Evolutionary conservation across 257 asterid species (phyloP).

Genomic region (Marsdenia floribunda): DNA sequence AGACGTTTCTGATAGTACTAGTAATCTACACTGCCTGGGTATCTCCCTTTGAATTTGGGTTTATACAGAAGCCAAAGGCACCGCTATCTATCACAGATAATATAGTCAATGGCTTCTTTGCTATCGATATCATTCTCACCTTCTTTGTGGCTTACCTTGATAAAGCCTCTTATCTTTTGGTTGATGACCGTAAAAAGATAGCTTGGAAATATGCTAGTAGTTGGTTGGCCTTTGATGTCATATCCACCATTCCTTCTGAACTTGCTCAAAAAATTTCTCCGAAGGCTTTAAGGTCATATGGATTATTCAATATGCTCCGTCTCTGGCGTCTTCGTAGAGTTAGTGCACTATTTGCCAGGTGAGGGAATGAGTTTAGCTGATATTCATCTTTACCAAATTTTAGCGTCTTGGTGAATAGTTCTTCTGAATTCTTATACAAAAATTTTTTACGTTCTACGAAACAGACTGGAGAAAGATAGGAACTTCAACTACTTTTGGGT

Average conservation of each 20-base stretch:
- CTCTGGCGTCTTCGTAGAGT: slow-evolving; percentile 92
- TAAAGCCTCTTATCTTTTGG: slow-evolving; percentile 50
- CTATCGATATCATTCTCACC: slow-evolving; percentile 72
- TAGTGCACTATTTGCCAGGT: slow-evolving; percentile 80
- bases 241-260: slow-evolving; percentile 78
- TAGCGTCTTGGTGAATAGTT: neutral
- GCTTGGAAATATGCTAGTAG: slow-evolving; percentile 52
- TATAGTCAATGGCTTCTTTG: slow-evolving; percentile 73
- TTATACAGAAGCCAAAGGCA: slow-evolving; percentile 43
- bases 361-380: slow-evolving; percentile 1
- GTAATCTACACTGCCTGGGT: slow-evolving; percentile 92
- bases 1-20: slow-evolving; percentile 50
- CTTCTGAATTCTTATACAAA: neutral
- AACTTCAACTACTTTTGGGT: slow-evolving; percentile 88
- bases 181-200: slow-evolving; percentile 51
- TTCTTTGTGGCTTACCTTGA: slow-evolving; percentile 87
- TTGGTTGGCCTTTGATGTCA: slow-evolving; percentile 64
- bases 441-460: slow-evolving; percentile 7
- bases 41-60: slow-evolving; percentile 88
- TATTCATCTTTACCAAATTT: neutral
- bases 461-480: slow-evolving; percentile 87
- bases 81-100: slow-evolving; percentile 58
- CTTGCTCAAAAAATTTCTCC: slow-evolving; percentile 60
- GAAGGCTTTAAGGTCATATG: slow-evolving; percentile 45
- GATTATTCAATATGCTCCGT: slow-evolving; percentile 80